phyloP scores from a whole-genome alignment of 2,329 filamentous ascomycete species.

The Parastagonospora nodorum region DNA sequence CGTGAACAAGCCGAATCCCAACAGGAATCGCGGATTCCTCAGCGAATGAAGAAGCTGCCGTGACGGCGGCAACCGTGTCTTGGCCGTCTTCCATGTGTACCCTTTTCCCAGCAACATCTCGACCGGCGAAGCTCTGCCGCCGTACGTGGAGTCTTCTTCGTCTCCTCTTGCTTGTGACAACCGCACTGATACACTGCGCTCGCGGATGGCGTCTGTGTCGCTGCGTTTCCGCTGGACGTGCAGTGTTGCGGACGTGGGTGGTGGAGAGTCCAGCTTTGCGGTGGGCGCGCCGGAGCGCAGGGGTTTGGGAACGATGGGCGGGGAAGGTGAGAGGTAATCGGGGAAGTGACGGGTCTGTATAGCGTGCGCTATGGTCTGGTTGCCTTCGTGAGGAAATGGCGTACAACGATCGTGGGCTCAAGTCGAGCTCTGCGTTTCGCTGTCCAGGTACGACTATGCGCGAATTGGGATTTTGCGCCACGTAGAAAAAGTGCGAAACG shows the following conservation, averaged over 20 bases:
- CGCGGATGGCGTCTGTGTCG: conserved; percentile 33
- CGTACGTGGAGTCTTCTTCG: conserved; percentile 26
- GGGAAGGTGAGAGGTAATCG: conserved; percentile 3
- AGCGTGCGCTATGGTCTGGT: no score
- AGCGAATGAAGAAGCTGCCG: conserved; percentile 67
- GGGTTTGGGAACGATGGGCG: conserved; percentile 1
- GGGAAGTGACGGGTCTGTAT: conserved; percentile 5
- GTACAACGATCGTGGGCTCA: not conserved
- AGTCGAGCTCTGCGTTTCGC: not conserved
- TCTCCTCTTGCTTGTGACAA: conserved; percentile 38
- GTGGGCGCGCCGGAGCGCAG: conserved; percentile 18
- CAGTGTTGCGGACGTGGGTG: conserved; percentile 26
- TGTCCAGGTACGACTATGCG: no score
- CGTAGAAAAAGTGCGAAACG: no score
- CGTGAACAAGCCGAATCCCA: conserved; percentile 72
- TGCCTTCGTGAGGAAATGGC: no score
- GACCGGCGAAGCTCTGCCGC: conserved; percentile 17
- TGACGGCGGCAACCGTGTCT: conserved; percentile 75
- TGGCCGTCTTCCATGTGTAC: conserved; percentile 89
- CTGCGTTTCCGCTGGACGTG: conserved; percentile 38
- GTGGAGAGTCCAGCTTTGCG: conserved; percentile 37
- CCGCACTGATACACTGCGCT: conserved; percentile 37
- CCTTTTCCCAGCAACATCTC: conserved; percentile 88
- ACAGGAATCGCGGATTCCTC: conserved; percentile 77
- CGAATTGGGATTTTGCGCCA: no score